phyloP scores from a whole-genome alignment of 2,329 filamentous ascomycete species.

The Diaporthe vaccinii region DNA sequence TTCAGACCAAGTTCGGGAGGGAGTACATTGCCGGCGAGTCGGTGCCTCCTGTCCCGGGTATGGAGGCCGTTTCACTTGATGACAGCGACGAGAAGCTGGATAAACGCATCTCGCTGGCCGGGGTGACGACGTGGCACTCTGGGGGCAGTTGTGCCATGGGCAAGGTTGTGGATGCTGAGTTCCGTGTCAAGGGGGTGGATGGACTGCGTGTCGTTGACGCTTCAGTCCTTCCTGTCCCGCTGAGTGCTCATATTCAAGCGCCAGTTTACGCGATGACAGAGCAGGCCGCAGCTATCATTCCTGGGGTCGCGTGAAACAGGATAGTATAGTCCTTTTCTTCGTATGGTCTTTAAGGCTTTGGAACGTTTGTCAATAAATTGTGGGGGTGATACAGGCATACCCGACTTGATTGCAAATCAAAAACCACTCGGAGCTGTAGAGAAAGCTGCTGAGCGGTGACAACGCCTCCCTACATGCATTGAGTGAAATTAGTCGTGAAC shows the following conservation, averaged over 20 bases:
- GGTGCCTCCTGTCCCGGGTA: conserved; percentile 41
- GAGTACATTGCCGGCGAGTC: conserved; percentile 48
- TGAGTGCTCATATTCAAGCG: conserved; percentile 37
- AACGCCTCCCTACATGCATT: not conserved
- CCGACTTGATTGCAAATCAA: not conserved
- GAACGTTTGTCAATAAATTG: not conserved
- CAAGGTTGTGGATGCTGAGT: conserved; percentile 49
- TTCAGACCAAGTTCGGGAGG: conserved; percentile 42
- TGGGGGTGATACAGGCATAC: not conserved
- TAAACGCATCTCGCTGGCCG: conserved; percentile 41
- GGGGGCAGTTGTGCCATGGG: conserved; percentile 52
- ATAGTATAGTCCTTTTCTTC: not conserved
- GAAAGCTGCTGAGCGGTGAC: not conserved
- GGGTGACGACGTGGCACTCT: conserved; percentile 47
- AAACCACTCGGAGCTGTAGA: not conserved
- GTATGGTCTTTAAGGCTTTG: not conserved
- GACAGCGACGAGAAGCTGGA: conserved; percentile 50
- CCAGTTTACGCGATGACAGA: conserved; percentile 30
- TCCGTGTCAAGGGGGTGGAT: conserved; percentile 54
- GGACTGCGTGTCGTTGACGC: conserved; percentile 56
- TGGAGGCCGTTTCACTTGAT: conserved; percentile 42
- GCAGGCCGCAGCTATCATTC: conserved; percentile 29
- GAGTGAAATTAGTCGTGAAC: not conserved
- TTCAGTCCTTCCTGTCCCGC: conserved; percentile 50
- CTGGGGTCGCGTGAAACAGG: conserved; percentile 2